Conservation (phyloP, 2,329 filamentous ascomycete species). For the Fusarium miscanthi region DNA sequence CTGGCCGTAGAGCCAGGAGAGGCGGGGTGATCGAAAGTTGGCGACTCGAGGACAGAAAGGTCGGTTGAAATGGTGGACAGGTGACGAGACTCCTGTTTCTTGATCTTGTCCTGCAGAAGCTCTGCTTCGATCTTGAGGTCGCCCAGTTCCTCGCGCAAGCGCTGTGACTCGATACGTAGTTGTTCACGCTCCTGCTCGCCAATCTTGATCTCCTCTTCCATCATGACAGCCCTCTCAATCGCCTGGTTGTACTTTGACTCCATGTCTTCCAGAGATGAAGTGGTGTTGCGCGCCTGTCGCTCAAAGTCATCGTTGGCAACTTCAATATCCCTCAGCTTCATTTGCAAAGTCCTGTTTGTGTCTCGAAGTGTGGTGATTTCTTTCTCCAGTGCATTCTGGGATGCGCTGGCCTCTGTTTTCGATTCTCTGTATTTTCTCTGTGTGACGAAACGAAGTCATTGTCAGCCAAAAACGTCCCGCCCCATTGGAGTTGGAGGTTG, state of each 20-base stretch:
- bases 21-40: conserved; percentile 75
- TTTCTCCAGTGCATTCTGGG: conserved; percentile 89
- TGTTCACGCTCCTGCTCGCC: conserved; percentile 92
- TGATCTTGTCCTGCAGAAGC: conserved; percentile 92
- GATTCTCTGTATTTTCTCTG: conserved; percentile 97
- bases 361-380: conserved; percentile 94
- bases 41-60: conserved; percentile 73
- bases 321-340: conserved; percentile 92
- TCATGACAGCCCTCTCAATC: conserved; percentile 90
- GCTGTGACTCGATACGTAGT: conserved; percentile 89
- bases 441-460: conserved; percentile 21
- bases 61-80: conserved; percentile 70
- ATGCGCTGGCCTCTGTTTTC: conserved; percentile 85
- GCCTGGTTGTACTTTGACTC: conserved; percentile 97
- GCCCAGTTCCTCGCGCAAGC: conserved; percentile 88
- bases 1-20: conserved; percentile 89
- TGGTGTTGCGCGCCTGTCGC: conserved; percentile 93
- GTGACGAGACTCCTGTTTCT: conserved; percentile 72
- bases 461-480: conserved; percentile 13
- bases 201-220: conserved; percentile 93
- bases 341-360: conserved; percentile 80
- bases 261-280: conserved; percentile 94
- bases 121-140: conserved; percentile 96
- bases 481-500: not conserved
- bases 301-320: conserved; percentile 99